phyloP scores from a whole-genome alignment of 2,329 filamentous ascomycete genomes.

The Alternaria gaisen region DNA sequence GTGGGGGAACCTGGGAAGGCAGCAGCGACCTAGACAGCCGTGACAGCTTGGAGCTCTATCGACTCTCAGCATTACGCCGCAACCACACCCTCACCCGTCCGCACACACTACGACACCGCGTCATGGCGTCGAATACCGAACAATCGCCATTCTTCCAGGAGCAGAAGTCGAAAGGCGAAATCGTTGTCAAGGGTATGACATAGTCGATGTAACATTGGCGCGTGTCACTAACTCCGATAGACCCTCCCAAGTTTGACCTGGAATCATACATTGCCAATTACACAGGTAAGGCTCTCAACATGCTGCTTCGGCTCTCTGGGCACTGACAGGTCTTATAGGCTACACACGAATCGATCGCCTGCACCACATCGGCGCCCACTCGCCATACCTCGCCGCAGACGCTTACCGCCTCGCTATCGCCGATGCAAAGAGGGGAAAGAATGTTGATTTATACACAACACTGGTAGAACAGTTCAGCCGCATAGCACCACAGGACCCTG shows the following conservation, averaged over 20 bases:
- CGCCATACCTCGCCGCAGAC: constrained; percentile 77
- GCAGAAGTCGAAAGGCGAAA: constrained; percentile 33
- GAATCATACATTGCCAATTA: constrained; percentile 93
- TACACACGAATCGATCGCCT: constrained; percentile 83
- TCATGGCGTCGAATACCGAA: constrained; percentile 46
- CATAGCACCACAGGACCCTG: constrained; percentile 71
- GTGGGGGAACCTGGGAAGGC: constrained; percentile 26
- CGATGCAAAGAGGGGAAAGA: constrained; percentile 79
- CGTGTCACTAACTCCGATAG: constrained; percentile 56
- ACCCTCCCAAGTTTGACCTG: constrained; percentile 86
- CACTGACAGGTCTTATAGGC: constrained; percentile 60
- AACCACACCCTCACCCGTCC: constrained; percentile 6
- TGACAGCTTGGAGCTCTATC: constrained; percentile 22
- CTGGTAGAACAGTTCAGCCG: constrained; percentile 71
- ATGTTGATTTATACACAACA: constrained; percentile 75
- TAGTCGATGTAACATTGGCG: background rate
- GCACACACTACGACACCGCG: constrained; percentile 13
- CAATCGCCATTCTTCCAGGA: constrained; percentile 49
- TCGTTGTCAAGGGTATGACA: constrained; percentile 46
- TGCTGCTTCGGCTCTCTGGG: background rate
- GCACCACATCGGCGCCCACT: constrained; percentile 80
- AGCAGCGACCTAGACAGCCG: constrained; percentile 22
- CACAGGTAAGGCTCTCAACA: constrained; percentile 64
- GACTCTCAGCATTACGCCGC: constrained; percentile 22
- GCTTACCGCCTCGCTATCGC: constrained; percentile 79